A percentile compares a stretch with the other conserved stretches of the same genome.
Conservation (phyloP, 306 rosid species). For the Cucurbita moschata region DNA sequence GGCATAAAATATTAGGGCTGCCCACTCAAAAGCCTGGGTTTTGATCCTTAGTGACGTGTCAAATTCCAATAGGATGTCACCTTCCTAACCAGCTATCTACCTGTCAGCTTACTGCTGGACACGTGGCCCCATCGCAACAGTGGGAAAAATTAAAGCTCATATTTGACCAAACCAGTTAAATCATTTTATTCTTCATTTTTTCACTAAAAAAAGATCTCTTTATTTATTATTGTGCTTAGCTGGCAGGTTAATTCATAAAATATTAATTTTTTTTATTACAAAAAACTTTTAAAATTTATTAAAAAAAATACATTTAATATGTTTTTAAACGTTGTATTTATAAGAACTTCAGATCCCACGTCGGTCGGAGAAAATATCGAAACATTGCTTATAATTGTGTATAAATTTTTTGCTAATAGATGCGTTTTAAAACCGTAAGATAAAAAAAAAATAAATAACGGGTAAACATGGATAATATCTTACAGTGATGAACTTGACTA, state of each 20-base stretch:
- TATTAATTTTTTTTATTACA: not conserved
- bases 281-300: too few relatives aligned
- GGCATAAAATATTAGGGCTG: not conserved
- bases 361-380: too few relatives aligned
- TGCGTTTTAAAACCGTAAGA: too few relatives aligned
- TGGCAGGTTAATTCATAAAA: not conserved
- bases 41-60: not conserved
- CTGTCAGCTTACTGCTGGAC: not conserved
- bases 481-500: too few relatives aligned
- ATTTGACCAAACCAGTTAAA: not conserved
- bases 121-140: slow-evolving; percentile 1
- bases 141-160: not conserved
- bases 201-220: not conserved
- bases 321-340: too few relatives aligned
- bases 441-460: too few relatives aligned
- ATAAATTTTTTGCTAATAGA: too few relatives aligned
- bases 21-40: not conserved
- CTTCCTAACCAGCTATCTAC: not conserved
- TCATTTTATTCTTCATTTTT: not conserved
- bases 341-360: too few relatives aligned
- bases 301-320: too few relatives aligned
- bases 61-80: not conserved
- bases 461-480: too few relatives aligned
- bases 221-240: not conserved
- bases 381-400: too few relatives aligned